A percentile compares a stretch with the other conserved stretches of the same genome.
Evolutionary conservation across 495 filamentous ascomycete genomes (phyloP).

Genomic region (Usnea hakonensis): DNA sequence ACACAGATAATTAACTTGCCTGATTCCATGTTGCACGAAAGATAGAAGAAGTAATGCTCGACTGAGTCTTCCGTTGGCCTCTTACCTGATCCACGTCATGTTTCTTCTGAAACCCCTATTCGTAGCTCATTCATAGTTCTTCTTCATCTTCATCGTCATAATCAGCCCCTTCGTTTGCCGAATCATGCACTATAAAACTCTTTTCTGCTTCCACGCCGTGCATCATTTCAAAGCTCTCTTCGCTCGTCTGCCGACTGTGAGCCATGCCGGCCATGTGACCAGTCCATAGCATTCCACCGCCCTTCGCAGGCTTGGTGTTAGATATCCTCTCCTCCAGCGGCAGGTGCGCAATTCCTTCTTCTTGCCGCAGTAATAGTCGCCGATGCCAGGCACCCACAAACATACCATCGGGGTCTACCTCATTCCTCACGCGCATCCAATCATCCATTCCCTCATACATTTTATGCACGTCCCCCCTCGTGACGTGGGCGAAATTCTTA

Average conservation of each 20-base stretch:
- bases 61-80: not conserved
- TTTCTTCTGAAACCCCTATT: no score
- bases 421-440: slow-evolving; percentile 61
- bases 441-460: slow-evolving; percentile 50
- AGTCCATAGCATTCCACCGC: slow-evolving; percentile 51
- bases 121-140: not conserved
- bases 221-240: slow-evolving; percentile 58
- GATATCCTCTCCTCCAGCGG: slow-evolving; percentile 42
- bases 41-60: no score
- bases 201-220: slow-evolving; percentile 35
- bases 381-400: slow-evolving; percentile 90
- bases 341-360: slow-evolving; percentile 21
- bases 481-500: slow-evolving; percentile 73
- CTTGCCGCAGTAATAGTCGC: slow-evolving; percentile 50
- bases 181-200: slow-evolving; percentile 4
- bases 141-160: slow-evolving; percentile 4
- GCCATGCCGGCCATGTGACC: slow-evolving; percentile 31
- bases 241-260: slow-evolving; percentile 36
- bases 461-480: slow-evolving; percentile 31
- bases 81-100: not conserved
- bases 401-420: slow-evolving; percentile 82
- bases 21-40: no score
- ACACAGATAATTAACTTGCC: no score
- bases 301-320: slow-evolving; percentile 28
- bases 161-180: not conserved